Conservation (phyloP, 306 rosid species). For the Prunus dulcis region DNA sequence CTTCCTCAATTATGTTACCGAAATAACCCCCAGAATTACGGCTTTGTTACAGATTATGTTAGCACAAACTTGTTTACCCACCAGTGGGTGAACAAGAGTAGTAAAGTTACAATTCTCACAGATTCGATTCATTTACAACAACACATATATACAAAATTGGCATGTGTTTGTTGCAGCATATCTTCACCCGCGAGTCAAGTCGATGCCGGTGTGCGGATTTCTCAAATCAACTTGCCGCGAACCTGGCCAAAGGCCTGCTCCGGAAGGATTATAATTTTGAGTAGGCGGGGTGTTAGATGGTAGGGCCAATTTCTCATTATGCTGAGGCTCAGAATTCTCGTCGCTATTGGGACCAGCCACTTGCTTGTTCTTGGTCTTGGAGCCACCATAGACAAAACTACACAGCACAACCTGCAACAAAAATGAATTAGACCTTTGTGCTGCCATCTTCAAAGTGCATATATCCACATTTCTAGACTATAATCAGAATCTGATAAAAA, state of each 20-base stretch:
- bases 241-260: constrained; percentile 61
- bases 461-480: neutral
- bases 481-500: neutral
- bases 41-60: constrained; percentile 46
- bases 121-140: constrained; percentile 58
- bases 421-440: constrained; percentile 1
- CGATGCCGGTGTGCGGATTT: constrained; percentile 74
- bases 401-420: constrained; percentile 78
- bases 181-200: constrained; percentile 80
- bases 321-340: constrained; percentile 46
- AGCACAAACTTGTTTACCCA: constrained; percentile 39
- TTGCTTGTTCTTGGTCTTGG: constrained; percentile 59
- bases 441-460: neutral
- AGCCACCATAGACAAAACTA: constrained; percentile 72
- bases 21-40: constrained; percentile 8
- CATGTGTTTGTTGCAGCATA: constrained; percentile 49
- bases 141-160: constrained; percentile 64
- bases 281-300: constrained; percentile 46
- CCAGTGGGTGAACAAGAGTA: constrained; percentile 33
- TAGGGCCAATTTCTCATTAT: constrained; percentile 48
- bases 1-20: constrained; percentile 21
- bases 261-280: constrained; percentile 54
- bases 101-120: constrained; percentile 43
- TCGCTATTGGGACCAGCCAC: constrained; percentile 33
- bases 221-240: constrained; percentile 50